Conservation (phyloP, 2,329 filamentous ascomycete species). For the Xylariaceae sp. region DNA sequence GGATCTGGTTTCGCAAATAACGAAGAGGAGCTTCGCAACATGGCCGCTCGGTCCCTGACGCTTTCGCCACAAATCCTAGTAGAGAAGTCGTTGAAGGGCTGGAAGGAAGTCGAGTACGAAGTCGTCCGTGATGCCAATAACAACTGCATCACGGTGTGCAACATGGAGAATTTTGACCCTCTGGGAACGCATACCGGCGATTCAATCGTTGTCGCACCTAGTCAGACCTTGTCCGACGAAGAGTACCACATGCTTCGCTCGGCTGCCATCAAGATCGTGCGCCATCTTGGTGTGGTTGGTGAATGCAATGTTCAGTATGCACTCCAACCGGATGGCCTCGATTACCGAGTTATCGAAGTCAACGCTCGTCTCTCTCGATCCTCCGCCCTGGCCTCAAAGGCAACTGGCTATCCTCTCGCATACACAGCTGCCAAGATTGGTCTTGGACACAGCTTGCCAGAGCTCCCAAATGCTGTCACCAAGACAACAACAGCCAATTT, state of each 20-base stretch:
- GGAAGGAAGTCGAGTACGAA: constrained; percentile 99
- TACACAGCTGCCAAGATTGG: constrained; percentile 99
- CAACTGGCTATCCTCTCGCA: constrained; percentile 92
- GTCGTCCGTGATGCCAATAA: constrained; percentile 95
- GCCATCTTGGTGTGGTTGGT: constrained; percentile 93
- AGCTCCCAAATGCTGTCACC: constrained; percentile 95
- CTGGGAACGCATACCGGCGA: constrained; percentile 97
- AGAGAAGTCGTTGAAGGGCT: constrained; percentile 97
- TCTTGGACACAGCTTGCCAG: constrained; percentile 88
- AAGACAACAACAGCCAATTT: constrained; percentile 99
- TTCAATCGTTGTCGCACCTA: constrained; percentile 95
- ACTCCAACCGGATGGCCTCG: constrained; percentile 90
- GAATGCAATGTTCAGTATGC: constrained; percentile 99
- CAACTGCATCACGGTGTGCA: constrained; percentile 99
- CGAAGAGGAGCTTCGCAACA: constrained; percentile 85
- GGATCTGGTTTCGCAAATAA: constrained; percentile 96
- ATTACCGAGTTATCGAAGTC: constrained; percentile 98
- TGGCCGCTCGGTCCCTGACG: constrained; percentile 88
- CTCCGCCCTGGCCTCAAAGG: constrained; percentile 94
- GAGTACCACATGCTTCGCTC: constrained; percentile 99
- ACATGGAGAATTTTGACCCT: constrained; percentile 98
- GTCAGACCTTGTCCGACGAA: constrained; percentile 94
- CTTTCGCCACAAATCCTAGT: constrained; percentile 95
- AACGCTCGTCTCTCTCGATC: constrained; percentile 98
- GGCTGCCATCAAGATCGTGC: constrained; percentile 96